Evolutionary conservation across 306 rosid species (phyloP).

Genomic region (Vicia faba): DNA sequence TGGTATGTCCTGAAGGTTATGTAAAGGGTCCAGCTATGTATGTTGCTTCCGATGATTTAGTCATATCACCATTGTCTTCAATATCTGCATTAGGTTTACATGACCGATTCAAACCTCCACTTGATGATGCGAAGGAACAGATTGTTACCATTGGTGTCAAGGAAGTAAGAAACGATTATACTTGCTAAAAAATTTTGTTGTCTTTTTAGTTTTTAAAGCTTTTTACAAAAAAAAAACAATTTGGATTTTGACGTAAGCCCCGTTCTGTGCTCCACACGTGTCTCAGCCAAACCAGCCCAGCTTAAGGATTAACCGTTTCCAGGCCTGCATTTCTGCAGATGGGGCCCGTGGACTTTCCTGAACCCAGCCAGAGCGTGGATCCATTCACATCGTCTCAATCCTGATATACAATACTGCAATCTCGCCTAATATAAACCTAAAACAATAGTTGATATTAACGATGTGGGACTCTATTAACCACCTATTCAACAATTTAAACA

Average conservation of each 20-base stretch:
- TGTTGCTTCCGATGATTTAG: not conserved
- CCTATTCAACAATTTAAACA: too few relatives aligned
- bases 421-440: not conserved
- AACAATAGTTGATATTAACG: accelerated
- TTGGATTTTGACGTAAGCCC: slow-evolving; percentile 42
- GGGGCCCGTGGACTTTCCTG: slow-evolving; percentile 51
- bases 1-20: not conserved
- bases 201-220: too few relatives aligned
- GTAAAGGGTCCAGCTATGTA: not conserved
- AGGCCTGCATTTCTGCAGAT: slow-evolving; percentile 26
- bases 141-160: not conserved
- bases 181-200: too few relatives aligned
- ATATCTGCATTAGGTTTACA: not conserved
- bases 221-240: too few relatives aligned
- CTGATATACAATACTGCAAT: accelerated
- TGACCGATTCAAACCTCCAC: not conserved
- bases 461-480: slow-evolving; percentile 19
- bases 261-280: slow-evolving; percentile 42
- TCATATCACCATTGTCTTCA: not conserved
- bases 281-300: not conserved
- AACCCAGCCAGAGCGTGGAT: not conserved
- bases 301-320: not conserved
- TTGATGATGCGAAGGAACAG: not conserved
- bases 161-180: not conserved
- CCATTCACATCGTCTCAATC: slow-evolving; percentile 36